A percentile compares a stretch with the other conserved stretches of the same genome.
Evolutionary conservation across 352 stramenopile species (phyloP).

Genomic region (Phytophthora pluvialis): DNA sequence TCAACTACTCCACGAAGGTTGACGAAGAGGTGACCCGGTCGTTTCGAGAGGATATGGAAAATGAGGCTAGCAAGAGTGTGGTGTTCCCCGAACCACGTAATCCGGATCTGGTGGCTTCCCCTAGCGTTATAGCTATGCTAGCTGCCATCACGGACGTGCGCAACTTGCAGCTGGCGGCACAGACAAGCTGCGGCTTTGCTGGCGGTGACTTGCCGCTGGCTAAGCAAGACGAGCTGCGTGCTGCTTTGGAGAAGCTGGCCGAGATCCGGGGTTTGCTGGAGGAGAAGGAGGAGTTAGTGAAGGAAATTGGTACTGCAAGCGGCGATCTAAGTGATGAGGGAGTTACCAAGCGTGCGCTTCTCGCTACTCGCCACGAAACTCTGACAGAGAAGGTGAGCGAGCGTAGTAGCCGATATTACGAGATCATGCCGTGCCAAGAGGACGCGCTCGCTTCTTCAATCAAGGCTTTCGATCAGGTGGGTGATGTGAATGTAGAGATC

Average conservation of each 20-base stretch:
- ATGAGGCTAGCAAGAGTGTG: slow-evolving; percentile 9
- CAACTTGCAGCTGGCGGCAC: slow-evolving; percentile 71
- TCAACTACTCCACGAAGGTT: slow-evolving; percentile 62
- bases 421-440: slow-evolving; percentile 81
- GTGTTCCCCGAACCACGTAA: slow-evolving; percentile 47
- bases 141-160: slow-evolving; percentile 75
- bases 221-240: slow-evolving; percentile 60
- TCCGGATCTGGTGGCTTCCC: slow-evolving; percentile 25
- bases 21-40: slow-evolving; percentile 60
- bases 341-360: slow-evolving; percentile 42
- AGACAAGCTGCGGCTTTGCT: slow-evolving; percentile 52
- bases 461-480: slow-evolving; percentile 60
- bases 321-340: slow-evolving; percentile 57
- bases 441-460: slow-evolving; percentile 62
- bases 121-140: slow-evolving; percentile 58
- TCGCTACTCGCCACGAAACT: slow-evolving; percentile 53
- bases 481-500: slow-evolving; percentile 73
- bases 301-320: slow-evolving; percentile 55
- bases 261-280: slow-evolving; percentile 62
- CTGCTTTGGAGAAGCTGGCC: slow-evolving; percentile 51
- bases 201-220: slow-evolving; percentile 62
- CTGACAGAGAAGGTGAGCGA: slow-evolving; percentile 76
- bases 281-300: slow-evolving; percentile 52
- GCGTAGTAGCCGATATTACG: slow-evolving; percentile 79
- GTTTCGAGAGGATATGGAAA: slow-evolving; percentile 51